Conservation (phyloP, 192 early-diverging fungal species). For the Backusella australiensis region DNA sequence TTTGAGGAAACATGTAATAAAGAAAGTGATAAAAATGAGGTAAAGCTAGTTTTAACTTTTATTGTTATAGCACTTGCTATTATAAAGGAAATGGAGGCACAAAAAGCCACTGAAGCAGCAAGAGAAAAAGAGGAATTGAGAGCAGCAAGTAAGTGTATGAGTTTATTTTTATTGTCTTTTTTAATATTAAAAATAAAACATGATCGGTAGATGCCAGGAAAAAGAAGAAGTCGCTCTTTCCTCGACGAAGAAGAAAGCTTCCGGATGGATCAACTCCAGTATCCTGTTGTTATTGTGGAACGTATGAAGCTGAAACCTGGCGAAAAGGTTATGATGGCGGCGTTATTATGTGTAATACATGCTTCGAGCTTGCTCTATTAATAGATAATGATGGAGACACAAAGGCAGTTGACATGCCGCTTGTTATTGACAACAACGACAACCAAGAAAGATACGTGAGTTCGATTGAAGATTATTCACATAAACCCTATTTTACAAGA, state of each 20-base stretch:
- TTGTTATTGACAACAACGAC: conserved; percentile 24
- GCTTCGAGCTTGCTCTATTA: conserved; percentile 52
- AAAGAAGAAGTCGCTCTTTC: conserved; percentile 19
- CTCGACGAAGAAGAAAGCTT: conserved; percentile 24
- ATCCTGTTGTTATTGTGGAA: conserved; percentile 65
- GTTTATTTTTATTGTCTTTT: neutral
- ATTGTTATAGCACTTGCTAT: conserved; percentile 35
- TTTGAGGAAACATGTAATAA: conserved; percentile 57
- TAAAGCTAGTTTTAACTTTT: neutral
- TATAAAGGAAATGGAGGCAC: conserved; percentile 42
- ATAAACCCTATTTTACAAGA: conserved; percentile 65
- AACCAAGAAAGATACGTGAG: conserved; percentile 41
- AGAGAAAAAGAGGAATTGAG: conserved; percentile 36
- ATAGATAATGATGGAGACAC: conserved; percentile 33
- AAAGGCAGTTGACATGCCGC: neutral
- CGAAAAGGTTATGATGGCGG: conserved; percentile 68
- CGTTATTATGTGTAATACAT: conserved; percentile 67
- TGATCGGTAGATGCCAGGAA: conserved; percentile 8
- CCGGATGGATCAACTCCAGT: conserved; percentile 20
- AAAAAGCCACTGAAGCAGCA: conserved; percentile 37
- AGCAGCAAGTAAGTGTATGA: conserved; percentile 29
- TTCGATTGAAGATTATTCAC: conserved; percentile 65
- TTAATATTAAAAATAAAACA: neutral
- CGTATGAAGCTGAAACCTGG: conserved; percentile 56
- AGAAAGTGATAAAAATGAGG: neutral